These are phyloP conservation scores for Mangifera indica DNA, from an alignment of 345 rosid genomes.

Conservation along the genomic window DNA sequence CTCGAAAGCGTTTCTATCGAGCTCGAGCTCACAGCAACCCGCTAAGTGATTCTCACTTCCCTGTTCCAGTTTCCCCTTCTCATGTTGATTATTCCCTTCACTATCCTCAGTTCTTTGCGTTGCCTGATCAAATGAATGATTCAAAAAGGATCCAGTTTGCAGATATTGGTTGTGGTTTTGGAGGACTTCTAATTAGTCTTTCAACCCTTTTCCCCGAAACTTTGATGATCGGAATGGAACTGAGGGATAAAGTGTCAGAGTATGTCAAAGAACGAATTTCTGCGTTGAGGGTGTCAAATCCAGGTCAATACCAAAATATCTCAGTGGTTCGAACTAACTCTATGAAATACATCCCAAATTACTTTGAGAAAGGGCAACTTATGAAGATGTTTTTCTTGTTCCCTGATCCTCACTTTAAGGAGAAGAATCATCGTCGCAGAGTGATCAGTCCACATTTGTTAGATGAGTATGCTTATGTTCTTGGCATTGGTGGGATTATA, in stretches of 20 bases:
- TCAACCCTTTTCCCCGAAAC: conserved; percentile 70
- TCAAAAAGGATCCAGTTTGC: conserved; percentile 61
- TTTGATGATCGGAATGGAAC: conserved; percentile 80
- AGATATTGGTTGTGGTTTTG: conserved; percentile 82
- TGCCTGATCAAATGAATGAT: conserved; percentile 20
- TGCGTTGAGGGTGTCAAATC: conserved; percentile 51
- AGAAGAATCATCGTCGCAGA: conserved; percentile 77
- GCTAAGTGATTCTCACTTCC: conserved; percentile 77
- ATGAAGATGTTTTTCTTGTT: conserved; percentile 79
- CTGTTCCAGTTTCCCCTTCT: conserved; percentile 60
- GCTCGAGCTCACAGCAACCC: conserved; percentile 87
- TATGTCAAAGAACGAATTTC: conserved; percentile 73
- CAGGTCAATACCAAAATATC: conserved; percentile 58
- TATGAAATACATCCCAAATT: conserved; percentile 81
- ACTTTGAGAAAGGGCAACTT: conserved; percentile 75
- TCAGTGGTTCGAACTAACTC: conserved; percentile 84
- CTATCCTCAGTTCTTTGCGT: conserved; percentile 47
- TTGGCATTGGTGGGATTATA: conserved; percentile 63
- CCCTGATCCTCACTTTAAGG: conserved; percentile 87
- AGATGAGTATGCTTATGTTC: conserved; percentile 77
- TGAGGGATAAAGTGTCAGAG: conserved; percentile 73
- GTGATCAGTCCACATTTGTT: conserved; percentile 71
- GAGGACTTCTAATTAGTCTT: conserved; percentile 70
- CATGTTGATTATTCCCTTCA: conserved; percentile 62
- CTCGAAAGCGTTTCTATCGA: conserved; percentile 73